A percentile compares a stretch with the other conserved stretches of the same genome.
These are phyloP conservation scores for Starmerella apicola DNA, from an alignment of 805 yeast genomes.

Conservation along the genomic window DNA sequence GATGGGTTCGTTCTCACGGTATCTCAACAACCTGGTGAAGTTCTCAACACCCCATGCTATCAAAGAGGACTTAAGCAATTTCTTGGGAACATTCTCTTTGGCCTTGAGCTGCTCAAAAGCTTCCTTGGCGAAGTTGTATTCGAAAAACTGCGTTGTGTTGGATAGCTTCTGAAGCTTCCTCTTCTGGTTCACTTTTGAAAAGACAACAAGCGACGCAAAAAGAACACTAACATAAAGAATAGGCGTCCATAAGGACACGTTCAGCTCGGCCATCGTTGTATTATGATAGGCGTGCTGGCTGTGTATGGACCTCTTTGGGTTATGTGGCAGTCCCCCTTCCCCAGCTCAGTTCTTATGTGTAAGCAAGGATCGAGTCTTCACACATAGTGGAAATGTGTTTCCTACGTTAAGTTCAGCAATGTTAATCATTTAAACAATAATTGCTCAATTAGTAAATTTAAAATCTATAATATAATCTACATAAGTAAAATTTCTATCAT, in stretches of 20 bases:
- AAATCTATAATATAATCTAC: too few species aligned
- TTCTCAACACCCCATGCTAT: slow-evolving; percentile 75
- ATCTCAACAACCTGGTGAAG: slow-evolving; percentile 65
- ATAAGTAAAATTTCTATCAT: too few species aligned
- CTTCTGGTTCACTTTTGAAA: slow-evolving; percentile 55
- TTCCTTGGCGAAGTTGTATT: slow-evolving; percentile 47
- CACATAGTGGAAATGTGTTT: too few species aligned
- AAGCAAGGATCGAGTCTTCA: not conserved
- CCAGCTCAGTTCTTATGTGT: too few species aligned
- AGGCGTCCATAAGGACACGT: slow-evolving; percentile 19
- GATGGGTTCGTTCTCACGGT: slow-evolving; percentile 65
- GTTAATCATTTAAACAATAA: too few species aligned
- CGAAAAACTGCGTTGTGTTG: slow-evolving; percentile 60
- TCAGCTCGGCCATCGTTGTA: slow-evolving; percentile 14
- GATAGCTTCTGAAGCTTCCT: slow-evolving; percentile 43
- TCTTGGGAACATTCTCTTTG: slow-evolving; percentile 56
- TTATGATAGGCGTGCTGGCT: not conserved
- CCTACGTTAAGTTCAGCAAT: too few species aligned
- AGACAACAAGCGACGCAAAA: slow-evolving; percentile 51
- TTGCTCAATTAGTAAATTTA: too few species aligned
- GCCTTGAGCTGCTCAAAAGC: slow-evolving; percentile 48
- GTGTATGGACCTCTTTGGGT: too few species aligned
- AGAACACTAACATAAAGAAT: slow-evolving; percentile 60
- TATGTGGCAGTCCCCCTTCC: too few species aligned
- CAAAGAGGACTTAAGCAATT: slow-evolving; percentile 57